These are phyloP conservation scores for Cicer arietinum DNA, from an alignment of 306 rosid genomes.

Conservation along the genomic window DNA sequence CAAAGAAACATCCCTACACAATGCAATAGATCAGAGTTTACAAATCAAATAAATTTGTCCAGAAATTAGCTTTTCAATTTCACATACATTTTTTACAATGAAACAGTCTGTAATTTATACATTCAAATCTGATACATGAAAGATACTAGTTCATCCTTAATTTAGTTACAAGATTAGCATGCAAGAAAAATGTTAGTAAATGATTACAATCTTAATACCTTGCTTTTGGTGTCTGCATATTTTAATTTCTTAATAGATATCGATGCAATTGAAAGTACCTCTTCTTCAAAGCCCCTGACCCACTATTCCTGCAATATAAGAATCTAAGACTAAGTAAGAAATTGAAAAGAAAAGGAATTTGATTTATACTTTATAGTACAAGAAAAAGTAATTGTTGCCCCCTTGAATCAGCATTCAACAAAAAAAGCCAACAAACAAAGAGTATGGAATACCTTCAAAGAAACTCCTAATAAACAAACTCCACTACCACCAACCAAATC, in stretches of 20 bases:
- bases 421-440: conserved; percentile 67
- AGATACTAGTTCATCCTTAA: not conserved
- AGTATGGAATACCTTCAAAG: conserved; percentile 75
- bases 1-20: not conserved
- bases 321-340: conserved; percentile 51
- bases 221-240: conserved; percentile 87
- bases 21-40: not conserved
- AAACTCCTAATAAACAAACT: conserved; percentile 80
- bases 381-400: conserved; percentile 31
- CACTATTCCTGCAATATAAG: conserved; percentile 59
- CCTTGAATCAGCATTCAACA: conserved; percentile 48
- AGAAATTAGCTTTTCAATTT: no score
- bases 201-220: conserved; percentile 67
- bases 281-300: conserved; percentile 60
- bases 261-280: conserved; percentile 40
- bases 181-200: conserved; percentile 7
- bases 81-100: no score
- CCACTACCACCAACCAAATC: conserved; percentile 91
- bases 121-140: not conserved
- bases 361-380: conserved; percentile 45
- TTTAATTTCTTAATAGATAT: conserved; percentile 35
- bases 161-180: conserved; percentile 2
- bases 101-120: not conserved
- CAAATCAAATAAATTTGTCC: not conserved
- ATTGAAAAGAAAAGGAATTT: conserved; percentile 52